These are phyloP conservation scores for Lecanicillium sp. DNA, from an alignment of 2,329 filamentous ascomycete genomes.

Conservation along the genomic window DNA sequence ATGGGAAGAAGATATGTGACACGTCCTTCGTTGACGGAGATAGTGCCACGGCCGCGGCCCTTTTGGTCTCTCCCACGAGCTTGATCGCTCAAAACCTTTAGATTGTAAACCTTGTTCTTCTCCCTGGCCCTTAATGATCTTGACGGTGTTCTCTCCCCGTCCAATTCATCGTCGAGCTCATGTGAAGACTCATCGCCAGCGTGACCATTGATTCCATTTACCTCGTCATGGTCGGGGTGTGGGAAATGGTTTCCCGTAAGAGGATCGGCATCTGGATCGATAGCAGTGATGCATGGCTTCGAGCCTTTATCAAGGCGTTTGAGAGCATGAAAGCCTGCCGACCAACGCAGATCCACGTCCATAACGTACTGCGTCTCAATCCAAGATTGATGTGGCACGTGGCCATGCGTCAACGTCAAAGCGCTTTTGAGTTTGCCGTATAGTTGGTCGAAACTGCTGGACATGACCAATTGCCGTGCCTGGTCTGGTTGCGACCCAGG, in stretches of 20 bases:
- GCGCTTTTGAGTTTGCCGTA: slow-evolving; percentile 32
- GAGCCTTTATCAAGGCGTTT: slow-evolving; percentile 30
- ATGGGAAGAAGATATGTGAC: slow-evolving; percentile 37
- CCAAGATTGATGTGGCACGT: slow-evolving; percentile 15
- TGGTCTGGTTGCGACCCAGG: slow-evolving; percentile 11
- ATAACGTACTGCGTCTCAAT: slow-evolving; percentile 35
- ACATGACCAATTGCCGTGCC: slow-evolving; percentile 26
- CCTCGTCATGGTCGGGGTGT: slow-evolving; percentile 12
- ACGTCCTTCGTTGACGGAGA: slow-evolving; percentile 26
- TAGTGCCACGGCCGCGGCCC: slow-evolving; percentile 21
- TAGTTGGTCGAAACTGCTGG: slow-evolving; percentile 31
- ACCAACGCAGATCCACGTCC: slow-evolving; percentile 40
- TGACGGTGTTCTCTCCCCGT: slow-evolving; percentile 42
- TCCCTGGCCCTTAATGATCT: slow-evolving; percentile 40
- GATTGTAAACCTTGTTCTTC: slow-evolving; percentile 46
- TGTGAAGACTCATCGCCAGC: slow-evolving; percentile 22
- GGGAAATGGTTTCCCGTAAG: slow-evolving; percentile 17
- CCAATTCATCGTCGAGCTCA: slow-evolving; percentile 35
- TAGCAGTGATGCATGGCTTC: slow-evolving; percentile 34
- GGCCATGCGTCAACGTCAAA: slow-evolving; percentile 18
- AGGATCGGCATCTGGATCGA: slow-evolving; percentile 24
- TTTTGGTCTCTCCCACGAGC: slow-evolving; percentile 45
- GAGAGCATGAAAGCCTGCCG: slow-evolving; percentile 26
- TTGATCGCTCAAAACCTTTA: slow-evolving; percentile 50
- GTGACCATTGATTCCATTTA: slow-evolving; percentile 12